Conservation (phyloP, 1,284 basidiomycete species). For the Xerocomus amazonicus region DNA sequence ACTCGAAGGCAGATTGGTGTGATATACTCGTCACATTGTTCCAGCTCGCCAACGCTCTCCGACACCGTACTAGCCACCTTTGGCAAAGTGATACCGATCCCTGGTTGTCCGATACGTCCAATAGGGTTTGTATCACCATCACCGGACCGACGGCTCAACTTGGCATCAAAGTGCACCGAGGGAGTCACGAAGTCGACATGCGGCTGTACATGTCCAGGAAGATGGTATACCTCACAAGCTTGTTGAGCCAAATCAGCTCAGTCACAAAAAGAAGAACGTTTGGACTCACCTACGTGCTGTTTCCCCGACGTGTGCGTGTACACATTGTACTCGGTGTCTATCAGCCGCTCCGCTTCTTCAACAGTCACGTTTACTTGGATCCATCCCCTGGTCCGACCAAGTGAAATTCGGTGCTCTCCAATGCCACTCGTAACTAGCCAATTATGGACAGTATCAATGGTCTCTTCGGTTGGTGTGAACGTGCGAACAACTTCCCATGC, state of each 20-base stretch:
- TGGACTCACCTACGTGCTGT: constrained; percentile 29
- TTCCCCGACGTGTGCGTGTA: constrained; percentile 38
- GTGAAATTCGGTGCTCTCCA: constrained; percentile 10
- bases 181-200: constrained; percentile 47
- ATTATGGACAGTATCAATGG: constrained; percentile 34
- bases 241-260: not conserved
- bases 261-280: not conserved
- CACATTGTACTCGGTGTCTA: constrained; percentile 41
- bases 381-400: constrained; percentile 36
- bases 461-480: constrained; percentile 39
- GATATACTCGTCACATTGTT: constrained; percentile 42
- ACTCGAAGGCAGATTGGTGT: constrained; percentile 44
- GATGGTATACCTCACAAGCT: constrained; percentile 43
- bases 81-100: constrained; percentile 24
- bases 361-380: constrained; percentile 37
- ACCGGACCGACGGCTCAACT: constrained; percentile 12
- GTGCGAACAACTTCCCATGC: constrained; percentile 35
- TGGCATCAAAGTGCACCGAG: constrained; percentile 40
- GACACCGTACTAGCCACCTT: constrained; percentile 34
- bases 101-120: constrained; percentile 29
- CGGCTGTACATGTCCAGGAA: constrained; percentile 37
- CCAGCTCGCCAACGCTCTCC: constrained; percentile 17
- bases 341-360: constrained; percentile 40
- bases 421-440: constrained; percentile 41
- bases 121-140: not conserved